Conservation (phyloP, 106 monocot genomes). For the Xerophyta viscosa region DNA sequence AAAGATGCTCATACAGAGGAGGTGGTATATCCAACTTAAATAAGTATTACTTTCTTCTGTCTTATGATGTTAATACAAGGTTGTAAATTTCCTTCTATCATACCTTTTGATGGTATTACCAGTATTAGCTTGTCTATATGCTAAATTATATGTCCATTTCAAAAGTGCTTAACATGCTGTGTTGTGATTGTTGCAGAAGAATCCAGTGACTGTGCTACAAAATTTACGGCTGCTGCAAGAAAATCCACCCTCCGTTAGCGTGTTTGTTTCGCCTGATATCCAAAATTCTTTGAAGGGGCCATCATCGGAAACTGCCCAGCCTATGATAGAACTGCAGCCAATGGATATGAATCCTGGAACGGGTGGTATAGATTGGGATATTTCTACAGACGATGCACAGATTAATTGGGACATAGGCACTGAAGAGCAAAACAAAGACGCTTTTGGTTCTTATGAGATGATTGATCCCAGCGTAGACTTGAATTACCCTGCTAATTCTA, state of each 20-base stretch:
- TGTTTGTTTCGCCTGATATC: conserved; percentile 54
- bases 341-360: conserved; percentile 20
- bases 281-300: conserved; percentile 34
- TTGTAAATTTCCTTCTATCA: too few species aligned
- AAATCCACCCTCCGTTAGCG: conserved; percentile 57
- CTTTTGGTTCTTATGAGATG: conserved; percentile 82
- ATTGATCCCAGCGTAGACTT: conserved; percentile 59
- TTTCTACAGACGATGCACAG: conserved; percentile 69
- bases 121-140: too few species aligned
- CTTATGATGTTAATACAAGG: too few species aligned
- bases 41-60: too few species aligned
- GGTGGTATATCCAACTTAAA: conserved; percentile 35
- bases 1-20: conserved; percentile 87
- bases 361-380: conserved; percentile 85
- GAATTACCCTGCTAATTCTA: conserved; percentile 30
- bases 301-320: conserved; percentile 10
- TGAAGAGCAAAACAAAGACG: conserved; percentile 43
- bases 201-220: conserved; percentile 34
- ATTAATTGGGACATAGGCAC: conserved; percentile 86
- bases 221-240: conserved; percentile 63
- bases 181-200: conserved; percentile 46
- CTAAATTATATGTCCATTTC: too few species aligned
- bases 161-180: background rate
- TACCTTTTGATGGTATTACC: too few species aligned
- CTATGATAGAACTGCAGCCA: conserved; percentile 11